These are phyloP conservation scores for Kitagawia praeruptora DNA, from an alignment of 129 eudicot species.

Conservation along the genomic window DNA sequence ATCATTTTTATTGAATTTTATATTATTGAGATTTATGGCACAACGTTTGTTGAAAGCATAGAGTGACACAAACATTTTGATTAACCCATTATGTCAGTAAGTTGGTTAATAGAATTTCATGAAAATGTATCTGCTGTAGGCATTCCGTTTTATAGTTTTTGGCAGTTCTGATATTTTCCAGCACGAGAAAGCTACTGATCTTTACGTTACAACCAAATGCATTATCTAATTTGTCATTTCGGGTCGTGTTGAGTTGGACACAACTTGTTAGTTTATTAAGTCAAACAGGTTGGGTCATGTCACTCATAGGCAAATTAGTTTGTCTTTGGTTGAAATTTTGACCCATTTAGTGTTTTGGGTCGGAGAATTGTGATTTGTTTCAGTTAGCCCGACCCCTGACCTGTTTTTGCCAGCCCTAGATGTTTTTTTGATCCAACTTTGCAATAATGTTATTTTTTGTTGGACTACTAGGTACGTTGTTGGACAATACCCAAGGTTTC, in stretches of 20 bases:
- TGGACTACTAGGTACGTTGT: conserved; percentile 76
- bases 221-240: not conserved
- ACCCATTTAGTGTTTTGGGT: not conserved
- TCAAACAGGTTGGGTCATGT: not conserved
- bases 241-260: not conserved
- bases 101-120: conserved; percentile 37
- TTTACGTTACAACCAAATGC: conserved; percentile 24
- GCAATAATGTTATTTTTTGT: conserved; percentile 1
- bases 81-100: conserved; percentile 40
- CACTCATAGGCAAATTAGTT: not conserved
- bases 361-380: not conserved
- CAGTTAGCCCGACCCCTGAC: not conserved
- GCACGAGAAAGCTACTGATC: conserved; percentile 22
- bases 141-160: conserved; percentile 47
- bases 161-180: conserved; percentile 26
- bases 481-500: conserved; percentile 95
- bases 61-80: conserved; percentile 28
- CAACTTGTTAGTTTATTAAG: not conserved
- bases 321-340: not conserved
- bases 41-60: conserved; percentile 34
- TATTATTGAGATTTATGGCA: conserved; percentile 46
- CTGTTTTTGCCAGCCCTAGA: not conserved
- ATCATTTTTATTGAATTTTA: conserved; percentile 24
- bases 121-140: conserved; percentile 30
- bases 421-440: not conserved